Evolutionary conservation across 331 rosid genomes (phyloP), one percentile per base, ranked within the genome.

Genomic region (Quercus lobata): DNA sequence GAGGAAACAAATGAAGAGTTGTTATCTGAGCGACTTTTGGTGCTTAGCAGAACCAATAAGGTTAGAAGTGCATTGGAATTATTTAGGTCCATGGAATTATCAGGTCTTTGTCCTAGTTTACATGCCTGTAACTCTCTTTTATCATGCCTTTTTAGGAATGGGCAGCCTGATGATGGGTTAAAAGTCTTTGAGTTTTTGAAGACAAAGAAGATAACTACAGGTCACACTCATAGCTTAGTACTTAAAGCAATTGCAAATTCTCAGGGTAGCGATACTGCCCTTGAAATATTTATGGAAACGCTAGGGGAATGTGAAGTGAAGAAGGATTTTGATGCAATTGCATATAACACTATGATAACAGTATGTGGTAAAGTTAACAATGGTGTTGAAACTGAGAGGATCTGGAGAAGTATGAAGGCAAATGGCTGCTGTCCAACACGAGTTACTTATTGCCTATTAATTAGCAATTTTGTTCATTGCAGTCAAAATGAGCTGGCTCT

Each of bases 101-200:
- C 84, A 1, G 92, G 91, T 77, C 96, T 90, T 82, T 80, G 82
- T 84, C 97, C 97, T 7, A 88, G 74, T 82, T 75, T 82, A 60
- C 97, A 92, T 84, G 91, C 97, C 3, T 90, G 91, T 75, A 94
- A 94, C 85, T 94, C 97, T 57, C 90, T 94, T 57, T 80, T 94
- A 61, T 84, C 92, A 68, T 82, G 96, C 76, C 97, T 92, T 63
- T 16, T 89, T 80, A 92, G 98, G 87, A 91, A 92, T 62, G 88
- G 82, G 55, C 72, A 79, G 74, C 69, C 85, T 79, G 93, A 87
- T 55, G 89, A 91, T 72, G 91, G 92, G 62, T 81, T 89, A 62
- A 87, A 84, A 77, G 87, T 92, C 61, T 91, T 91, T 57, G 80
- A 85, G 75, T 84, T 87, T 74, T 83, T 89, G 79, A 87, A 81